These are phyloP conservation scores for Halophytophthora polymorphica DNA, from an alignment of 352 stramenopile species.

Conservation along the genomic window DNA sequence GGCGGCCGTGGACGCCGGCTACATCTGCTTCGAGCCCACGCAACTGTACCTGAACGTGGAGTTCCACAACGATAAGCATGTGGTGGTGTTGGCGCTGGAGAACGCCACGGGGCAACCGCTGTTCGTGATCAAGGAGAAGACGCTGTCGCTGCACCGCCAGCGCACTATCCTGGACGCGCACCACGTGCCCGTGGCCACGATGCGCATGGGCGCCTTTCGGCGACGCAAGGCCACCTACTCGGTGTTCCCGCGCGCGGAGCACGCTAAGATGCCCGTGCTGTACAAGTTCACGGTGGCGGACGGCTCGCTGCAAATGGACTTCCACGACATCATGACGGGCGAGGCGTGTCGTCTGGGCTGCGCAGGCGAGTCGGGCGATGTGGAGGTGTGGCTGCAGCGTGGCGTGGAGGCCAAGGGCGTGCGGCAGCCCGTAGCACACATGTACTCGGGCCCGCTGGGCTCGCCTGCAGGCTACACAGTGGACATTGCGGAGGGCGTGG, in stretches of 20 bases:
- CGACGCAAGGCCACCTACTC: conserved; percentile 28
- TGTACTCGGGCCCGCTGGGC: conserved; percentile 20
- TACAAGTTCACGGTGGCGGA: conserved; percentile 24
- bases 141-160: conserved; percentile 33
- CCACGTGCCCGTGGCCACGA: conserved; percentile 27
- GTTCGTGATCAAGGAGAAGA: conserved; percentile 27
- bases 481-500: conserved; percentile 35
- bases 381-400: conserved; percentile 40
- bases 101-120: conserved; percentile 29
- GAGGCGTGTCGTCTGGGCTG: conserved; percentile 26
- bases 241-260: conserved; percentile 14
- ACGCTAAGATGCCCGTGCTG: conserved; percentile 14
- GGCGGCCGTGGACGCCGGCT: conserved; percentile 29
- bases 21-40: conserved; percentile 31
- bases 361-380: conserved; percentile 17
- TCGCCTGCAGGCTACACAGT: conserved; percentile 24
- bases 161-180: conserved; percentile 26
- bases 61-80: conserved; percentile 23
- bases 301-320: conserved; percentile 27
- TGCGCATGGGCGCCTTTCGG: conserved; percentile 30
- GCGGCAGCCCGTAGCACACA: conserved; percentile 28
- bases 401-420: conserved; percentile 9
- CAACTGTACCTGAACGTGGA: conserved; percentile 29
- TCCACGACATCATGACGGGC: conserved; percentile 35
- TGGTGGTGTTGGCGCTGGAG: conserved; percentile 22